Evolutionary conservation across 1,284 basidiomycete genomes (phyloP).

Genomic region (Boletus calvinii): DNA sequence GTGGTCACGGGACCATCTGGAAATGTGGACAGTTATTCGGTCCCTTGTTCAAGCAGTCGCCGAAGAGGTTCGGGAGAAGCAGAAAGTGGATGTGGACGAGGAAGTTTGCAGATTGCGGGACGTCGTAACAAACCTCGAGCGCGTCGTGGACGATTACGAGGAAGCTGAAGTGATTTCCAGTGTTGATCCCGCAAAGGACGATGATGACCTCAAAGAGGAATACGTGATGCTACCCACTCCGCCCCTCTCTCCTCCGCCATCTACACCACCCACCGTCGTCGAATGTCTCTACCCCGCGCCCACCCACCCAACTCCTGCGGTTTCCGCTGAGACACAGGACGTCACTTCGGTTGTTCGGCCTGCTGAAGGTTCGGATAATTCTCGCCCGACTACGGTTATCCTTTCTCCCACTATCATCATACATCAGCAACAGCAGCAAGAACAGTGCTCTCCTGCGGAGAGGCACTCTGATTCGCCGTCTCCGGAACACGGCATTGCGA

Average conservation of each 20-base stretch:
- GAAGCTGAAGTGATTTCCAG: conserved; percentile 30
- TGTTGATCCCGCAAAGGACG: conserved; percentile 24
- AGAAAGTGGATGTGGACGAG: conserved; percentile 37
- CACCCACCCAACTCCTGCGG: background rate
- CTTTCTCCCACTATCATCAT: conserved; percentile 31
- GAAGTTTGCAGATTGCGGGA: conserved; percentile 48
- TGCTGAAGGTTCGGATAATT: conserved; percentile 4
- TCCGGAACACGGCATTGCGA: conserved; percentile 7
- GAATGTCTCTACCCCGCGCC: conserved; percentile 18
- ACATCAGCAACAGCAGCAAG: conserved; percentile 26
- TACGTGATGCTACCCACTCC: conserved; percentile 23
- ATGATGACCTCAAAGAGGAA: conserved; percentile 13
- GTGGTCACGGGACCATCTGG: conserved; percentile 60
- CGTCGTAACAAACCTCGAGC: conserved; percentile 51
- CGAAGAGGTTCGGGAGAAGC: conserved; percentile 60
- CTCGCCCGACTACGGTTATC: conserved; percentile 17
- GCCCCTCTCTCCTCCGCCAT: conserved; percentile 26
- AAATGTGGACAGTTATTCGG: conserved; percentile 56
- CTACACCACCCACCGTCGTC: conserved; percentile 16
- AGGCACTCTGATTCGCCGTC: conserved; percentile 7
- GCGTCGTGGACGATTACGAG: conserved; percentile 37
- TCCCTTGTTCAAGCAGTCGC: conserved; percentile 57
- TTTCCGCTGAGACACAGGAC: conserved; percentile 5
- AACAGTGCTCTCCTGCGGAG: conserved; percentile 12
- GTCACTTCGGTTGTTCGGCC: conserved; percentile 1